A percentile compares a stretch with the other conserved stretches of the same genome.
These are phyloP conservation scores for Pythium periplocum DNA, from an alignment of 352 stramenopile species.

Conservation along the genomic window DNA sequence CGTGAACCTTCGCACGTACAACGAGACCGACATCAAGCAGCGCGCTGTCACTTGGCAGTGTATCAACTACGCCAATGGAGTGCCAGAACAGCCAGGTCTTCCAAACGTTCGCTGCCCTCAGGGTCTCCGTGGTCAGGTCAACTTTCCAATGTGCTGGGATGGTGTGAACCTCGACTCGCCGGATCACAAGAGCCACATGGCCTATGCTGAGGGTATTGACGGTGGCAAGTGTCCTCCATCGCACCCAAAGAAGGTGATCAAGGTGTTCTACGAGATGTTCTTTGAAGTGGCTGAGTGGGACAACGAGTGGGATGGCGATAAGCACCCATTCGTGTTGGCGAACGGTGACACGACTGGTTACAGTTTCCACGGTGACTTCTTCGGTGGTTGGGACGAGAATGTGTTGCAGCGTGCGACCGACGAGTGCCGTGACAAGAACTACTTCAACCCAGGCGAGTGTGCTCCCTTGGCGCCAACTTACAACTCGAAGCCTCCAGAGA, in stretches of 20 bases:
- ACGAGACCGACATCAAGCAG: constrained; percentile 30
- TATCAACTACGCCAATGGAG: constrained; percentile 36
- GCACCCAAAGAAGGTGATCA: constrained; percentile 46
- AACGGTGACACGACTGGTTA: constrained; percentile 44
- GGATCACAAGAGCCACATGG: constrained; percentile 46
- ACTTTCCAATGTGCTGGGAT: constrained; percentile 56
- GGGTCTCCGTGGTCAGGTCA: constrained; percentile 41
- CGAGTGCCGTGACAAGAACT: constrained; percentile 40
- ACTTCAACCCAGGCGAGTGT: constrained; percentile 45
- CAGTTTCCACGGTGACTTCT: constrained; percentile 48
- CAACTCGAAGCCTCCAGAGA: constrained; percentile 23
- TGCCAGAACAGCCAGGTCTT: constrained; percentile 38
- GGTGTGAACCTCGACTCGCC: constrained; percentile 36
- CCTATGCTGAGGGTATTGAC: constrained; percentile 37
- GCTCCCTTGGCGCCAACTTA: constrained; percentile 30
- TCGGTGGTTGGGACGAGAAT: constrained; percentile 40
- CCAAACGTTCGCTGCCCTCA: constrained; percentile 38
- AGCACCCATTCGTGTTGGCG: constrained; percentile 45
- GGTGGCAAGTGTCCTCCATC: constrained; percentile 28
- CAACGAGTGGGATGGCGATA: constrained; percentile 34
- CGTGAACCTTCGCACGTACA: constrained; percentile 22
- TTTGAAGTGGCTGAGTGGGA: constrained; percentile 45
- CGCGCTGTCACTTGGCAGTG: constrained; percentile 40
- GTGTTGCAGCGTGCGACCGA: constrained; percentile 39
- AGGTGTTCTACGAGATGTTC: constrained; percentile 55